Base-by-base conservation (phyloP, 768 basidiomycete species). In the Lactifluus hygrophoroides region DNA sequence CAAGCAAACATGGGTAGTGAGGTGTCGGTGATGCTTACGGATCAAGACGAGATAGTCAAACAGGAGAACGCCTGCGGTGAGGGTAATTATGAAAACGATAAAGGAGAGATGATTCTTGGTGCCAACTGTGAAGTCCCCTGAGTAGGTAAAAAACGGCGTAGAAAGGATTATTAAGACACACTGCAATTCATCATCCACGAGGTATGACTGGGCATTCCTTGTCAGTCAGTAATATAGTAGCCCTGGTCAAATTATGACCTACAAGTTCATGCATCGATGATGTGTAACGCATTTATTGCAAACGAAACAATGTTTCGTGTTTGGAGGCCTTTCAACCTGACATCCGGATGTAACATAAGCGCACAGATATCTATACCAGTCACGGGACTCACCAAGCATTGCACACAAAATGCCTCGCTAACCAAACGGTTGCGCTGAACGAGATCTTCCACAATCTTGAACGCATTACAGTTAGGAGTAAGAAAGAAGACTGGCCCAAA, bases 251-350 rank as follows among this genome's bases (percentile, higher is more conserved):
- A n/a, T 21, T 5, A 14, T 42, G 4, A n/a, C 52, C 3, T 54
- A 59, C 58, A n/a, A 3, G 17, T 11, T 11, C 32, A 23, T 28
- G 38, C 14, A 25, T 43, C 13, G 5, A 25, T 13, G 32, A 42
- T 21, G 37, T 5, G 32, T 37, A 28, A 59, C 14, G 25, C 58
- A 59, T 54, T 37, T 54, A 32, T 59, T 54, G 58, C 58, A 59
- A 19, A 1, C 13, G 7, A 25, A 21, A 23, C 58, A 59, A 42
- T 59, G 58, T 25, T 14, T 44, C 0, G 47, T 30, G 25, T 21
- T 16, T 1, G 28, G 32, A 5, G 25, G 23, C 25, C 23, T 54
- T 3, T 10, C 52, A 40, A 16, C 23, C 58, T 59, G 25, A 5
- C 27, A 49, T 14, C n/a, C 47, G 16, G 13, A 11, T 7, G 30